Evolutionary conservation across 495 filamentous ascomycete genomes (phyloP).

Genomic region (Neurospora terricola): DNA sequence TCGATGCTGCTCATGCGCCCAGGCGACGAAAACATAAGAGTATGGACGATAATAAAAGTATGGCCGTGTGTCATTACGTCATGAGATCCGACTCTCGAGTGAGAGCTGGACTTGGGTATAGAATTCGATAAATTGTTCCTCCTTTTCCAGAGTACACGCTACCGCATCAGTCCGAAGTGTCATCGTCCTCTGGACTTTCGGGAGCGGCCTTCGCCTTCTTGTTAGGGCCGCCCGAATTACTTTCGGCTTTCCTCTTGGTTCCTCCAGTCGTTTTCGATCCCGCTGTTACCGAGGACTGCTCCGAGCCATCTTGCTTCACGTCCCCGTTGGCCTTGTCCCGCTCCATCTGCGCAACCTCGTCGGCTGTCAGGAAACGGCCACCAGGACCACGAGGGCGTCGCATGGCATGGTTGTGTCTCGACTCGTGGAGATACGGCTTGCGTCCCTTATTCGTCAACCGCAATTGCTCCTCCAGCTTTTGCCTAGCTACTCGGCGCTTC

Average conservation of each 20-base stretch:
- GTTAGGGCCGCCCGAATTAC: constrained; percentile 32
- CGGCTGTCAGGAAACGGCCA: constrained; percentile 93
- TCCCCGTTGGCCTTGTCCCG: constrained; percentile 37
- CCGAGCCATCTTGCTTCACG: constrained; percentile 21
- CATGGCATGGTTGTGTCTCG: constrained; percentile 99
- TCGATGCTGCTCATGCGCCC: background rate
- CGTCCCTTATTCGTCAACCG: constrained; percentile 88
- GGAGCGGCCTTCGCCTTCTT: constrained; percentile 46
- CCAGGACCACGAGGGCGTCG: constrained; percentile 90
- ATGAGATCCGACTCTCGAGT: constrained; percentile 9
- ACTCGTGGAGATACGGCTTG: constrained; percentile 96
- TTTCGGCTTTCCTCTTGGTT: constrained; percentile 36
- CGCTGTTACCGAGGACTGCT: background rate
- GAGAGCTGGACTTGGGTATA: constrained; percentile 19
- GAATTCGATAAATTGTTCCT: constrained; percentile 2
- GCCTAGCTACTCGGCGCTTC: constrained; percentile 84
- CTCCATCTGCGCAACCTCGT: constrained; percentile 91
- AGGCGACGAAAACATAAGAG: background rate
- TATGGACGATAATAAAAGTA: constrained; percentile 14
- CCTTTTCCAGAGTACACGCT: constrained; percentile 20
- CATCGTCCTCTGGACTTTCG: constrained; percentile 36
- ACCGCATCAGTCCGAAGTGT: constrained; percentile 39
- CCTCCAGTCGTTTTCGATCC: constrained; percentile 17
- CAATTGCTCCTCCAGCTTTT: constrained; percentile 84
- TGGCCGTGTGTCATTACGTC: constrained; percentile 26